Evolutionary conservation across 2,329 filamentous ascomycete genomes (phyloP).

Genomic region (Atkinsonella texensis): DNA sequence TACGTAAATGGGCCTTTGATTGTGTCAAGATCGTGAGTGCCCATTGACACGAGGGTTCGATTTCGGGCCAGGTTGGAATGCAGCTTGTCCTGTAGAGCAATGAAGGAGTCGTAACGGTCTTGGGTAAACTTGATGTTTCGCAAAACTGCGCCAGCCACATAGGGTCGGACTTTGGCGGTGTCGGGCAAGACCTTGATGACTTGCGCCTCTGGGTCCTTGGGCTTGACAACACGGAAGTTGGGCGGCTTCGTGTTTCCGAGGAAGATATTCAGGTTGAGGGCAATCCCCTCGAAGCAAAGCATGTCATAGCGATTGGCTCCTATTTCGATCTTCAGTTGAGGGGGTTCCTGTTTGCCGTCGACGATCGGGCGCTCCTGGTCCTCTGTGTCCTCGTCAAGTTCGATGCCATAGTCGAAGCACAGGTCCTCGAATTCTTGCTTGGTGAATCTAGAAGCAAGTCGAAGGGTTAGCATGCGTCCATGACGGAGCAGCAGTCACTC

Average conservation of each 20-base stretch:
- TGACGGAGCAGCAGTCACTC: neutral
- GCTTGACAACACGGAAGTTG: conserved; percentile 64
- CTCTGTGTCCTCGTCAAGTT: conserved; percentile 91
- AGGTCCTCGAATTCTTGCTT: conserved; percentile 93
- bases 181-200: conserved; percentile 68
- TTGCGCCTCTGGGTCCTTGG: conserved; percentile 61
- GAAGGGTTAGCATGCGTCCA: conserved; percentile 9
- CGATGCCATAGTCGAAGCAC: conserved; percentile 97
- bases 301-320: conserved; percentile 91
- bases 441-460: conserved; percentile 50
- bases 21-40: conserved; percentile 92
- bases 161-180: conserved; percentile 70
- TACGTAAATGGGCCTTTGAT: conserved; percentile 93
- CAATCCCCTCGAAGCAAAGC: conserved; percentile 95
- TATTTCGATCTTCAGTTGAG: conserved; percentile 96
- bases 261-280: conserved; percentile 94
- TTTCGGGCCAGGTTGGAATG: conserved; percentile 93
- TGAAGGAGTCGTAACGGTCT: conserved; percentile 93
- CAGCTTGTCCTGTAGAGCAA: conserved; percentile 91
- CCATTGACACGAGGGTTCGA: conserved; percentile 88
- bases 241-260: conserved; percentile 62
- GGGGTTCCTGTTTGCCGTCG: conserved; percentile 70
- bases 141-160: conserved; percentile 80
- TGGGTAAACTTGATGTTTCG: conserved; percentile 86
- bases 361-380: conserved; percentile 60